Evolutionary conservation across 352 stramenopile species (phyloP), one percentile per base, ranked within the genome.

Genomic region (Phytopythium delawarense): DNA sequence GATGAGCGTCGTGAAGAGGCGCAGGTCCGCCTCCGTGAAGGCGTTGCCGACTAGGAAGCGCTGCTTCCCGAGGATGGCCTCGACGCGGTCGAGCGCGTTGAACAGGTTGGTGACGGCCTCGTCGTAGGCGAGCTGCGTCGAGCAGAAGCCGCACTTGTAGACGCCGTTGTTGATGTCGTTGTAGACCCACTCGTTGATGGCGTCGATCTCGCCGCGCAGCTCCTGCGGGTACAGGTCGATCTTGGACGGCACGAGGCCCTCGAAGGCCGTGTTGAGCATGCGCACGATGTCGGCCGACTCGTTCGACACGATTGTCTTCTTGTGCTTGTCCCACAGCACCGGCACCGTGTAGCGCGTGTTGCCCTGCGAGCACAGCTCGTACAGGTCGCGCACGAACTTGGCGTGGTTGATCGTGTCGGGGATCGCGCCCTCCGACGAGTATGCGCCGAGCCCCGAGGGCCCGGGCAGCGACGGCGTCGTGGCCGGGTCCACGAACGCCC

Each of bases 281-380:
- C 91, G 82, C 66, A 98, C 89, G 61, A 98, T 98, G 55, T 98
- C 91, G 54, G 86, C 81, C 49, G 87, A 97, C 68, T 98, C 94
- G 76, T 98, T 98, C 59, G 86, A 97, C 25, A 98, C 90, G 69
- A 98, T 98, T 28, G 77, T 89, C 59, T 92, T 84, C 63, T 78
- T 85, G 68, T 89, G 76, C 69, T 91, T 89, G 83, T 98, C 92
- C 71, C 96, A 91, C 37, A 98, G 57, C 46, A 98, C 79, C 16
- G 94, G 94, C 49, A 97, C 93, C 54, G 92, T 92, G 72, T 91
- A 93, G 70, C 81, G 84, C 59, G 81, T 87, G 71, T 91, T 88
- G 50, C 84, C 75, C 49, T 78, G 65, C n/a, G 74, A 88, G 65
- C 69, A 84, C 42, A 87, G 65, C 71, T 96, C 84, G 73, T 96